These are phyloP conservation scores for Epichloe baconii DNA, from an alignment of 2,329 filamentous ascomycete genomes.

Conservation along the genomic window DNA sequence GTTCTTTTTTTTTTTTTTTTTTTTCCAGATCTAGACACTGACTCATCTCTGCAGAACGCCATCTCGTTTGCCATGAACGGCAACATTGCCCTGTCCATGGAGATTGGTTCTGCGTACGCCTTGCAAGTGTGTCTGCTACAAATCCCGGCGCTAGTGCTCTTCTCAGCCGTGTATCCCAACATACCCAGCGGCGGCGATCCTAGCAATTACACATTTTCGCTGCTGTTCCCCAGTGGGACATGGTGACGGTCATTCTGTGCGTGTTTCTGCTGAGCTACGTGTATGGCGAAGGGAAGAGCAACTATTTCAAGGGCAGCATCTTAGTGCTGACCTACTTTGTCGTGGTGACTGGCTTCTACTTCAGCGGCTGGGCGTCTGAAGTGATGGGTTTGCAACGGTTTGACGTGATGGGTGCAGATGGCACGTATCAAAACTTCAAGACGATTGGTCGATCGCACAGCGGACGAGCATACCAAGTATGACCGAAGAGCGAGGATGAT, in stretches of 20 bases:
- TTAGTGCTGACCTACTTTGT: conserved; percentile 87
- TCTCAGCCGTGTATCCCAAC: conserved; percentile 61
- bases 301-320: conserved; percentile 98
- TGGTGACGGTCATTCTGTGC: conserved; percentile 92
- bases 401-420: conserved; percentile 38
- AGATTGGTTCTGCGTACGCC: conserved; percentile 94
- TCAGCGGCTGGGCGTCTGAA: conserved; percentile 47
- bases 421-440: conserved; percentile 37
- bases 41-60: conserved; percentile 55
- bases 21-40: background rate
- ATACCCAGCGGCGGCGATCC: conserved; percentile 25
- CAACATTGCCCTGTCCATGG: conserved; percentile 97
- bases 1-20: background rate
- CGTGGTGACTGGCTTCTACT: conserved; percentile 82
- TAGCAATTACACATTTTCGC: conserved; percentile 56
- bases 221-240: conserved; percentile 98
- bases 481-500: background rate
- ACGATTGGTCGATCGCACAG: conserved; percentile 35
- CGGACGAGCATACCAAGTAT: conserved; percentile 15
- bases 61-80: conserved; percentile 99
- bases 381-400: conserved; percentile 35
- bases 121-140: conserved; percentile 92
- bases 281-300: conserved; percentile 97
- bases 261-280: conserved; percentile 96
- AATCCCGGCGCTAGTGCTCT: conserved; percentile 83